Percentiles rank a stretch among this genome's conserved stretches.
Evolutionary conservation across 805 yeast species (phyloP).

Genomic region (Saturnispora dispora): DNA sequence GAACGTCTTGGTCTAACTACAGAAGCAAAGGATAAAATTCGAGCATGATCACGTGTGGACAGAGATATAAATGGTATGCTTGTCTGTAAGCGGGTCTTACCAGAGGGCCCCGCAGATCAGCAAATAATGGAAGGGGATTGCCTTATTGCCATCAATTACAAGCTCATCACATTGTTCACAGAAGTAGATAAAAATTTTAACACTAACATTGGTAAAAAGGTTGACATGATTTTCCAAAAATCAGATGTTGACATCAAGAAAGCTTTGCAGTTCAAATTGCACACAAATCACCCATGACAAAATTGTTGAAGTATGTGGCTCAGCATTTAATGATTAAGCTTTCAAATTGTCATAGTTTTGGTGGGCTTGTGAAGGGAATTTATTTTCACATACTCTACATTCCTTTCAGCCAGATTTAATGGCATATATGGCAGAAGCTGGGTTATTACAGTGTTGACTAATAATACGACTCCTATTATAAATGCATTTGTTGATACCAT

Average conservation of each 20-base stretch:
- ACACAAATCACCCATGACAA: constrained; percentile 77
- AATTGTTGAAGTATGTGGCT: constrained; percentile 77
- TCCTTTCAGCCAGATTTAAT: constrained; percentile 50
- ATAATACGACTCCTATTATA: constrained; percentile 58
- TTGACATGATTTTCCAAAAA: constrained; percentile 57
- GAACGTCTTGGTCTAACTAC: constrained; percentile 73
- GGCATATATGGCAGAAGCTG: constrained; percentile 57
- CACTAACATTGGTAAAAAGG: constrained; percentile 47
- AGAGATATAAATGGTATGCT: constrained; percentile 73
- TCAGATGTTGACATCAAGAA: constrained; percentile 54
- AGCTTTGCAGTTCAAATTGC: constrained; percentile 57
- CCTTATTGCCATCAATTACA: constrained; percentile 61
- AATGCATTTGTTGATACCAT: constrained; percentile 72
- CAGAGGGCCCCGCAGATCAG: constrained; percentile 76
- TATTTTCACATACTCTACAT: constrained; percentile 69
- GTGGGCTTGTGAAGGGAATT: constrained; percentile 75
- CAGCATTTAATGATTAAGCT: constrained; percentile 78
- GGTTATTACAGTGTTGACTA: constrained; percentile 72
- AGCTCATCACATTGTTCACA: constrained; percentile 57
- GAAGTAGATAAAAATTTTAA: constrained; percentile 80
- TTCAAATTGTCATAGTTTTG: constrained; percentile 79
- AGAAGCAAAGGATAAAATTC: constrained; percentile 61
- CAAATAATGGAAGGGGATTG: constrained; percentile 79
- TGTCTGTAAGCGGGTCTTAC: constrained; percentile 74
- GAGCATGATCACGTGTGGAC: constrained; percentile 37